These are phyloP conservation scores for Stipa capillata DNA, from an alignment of 176 grass and related monocot species.

Conservation along the genomic window DNA sequence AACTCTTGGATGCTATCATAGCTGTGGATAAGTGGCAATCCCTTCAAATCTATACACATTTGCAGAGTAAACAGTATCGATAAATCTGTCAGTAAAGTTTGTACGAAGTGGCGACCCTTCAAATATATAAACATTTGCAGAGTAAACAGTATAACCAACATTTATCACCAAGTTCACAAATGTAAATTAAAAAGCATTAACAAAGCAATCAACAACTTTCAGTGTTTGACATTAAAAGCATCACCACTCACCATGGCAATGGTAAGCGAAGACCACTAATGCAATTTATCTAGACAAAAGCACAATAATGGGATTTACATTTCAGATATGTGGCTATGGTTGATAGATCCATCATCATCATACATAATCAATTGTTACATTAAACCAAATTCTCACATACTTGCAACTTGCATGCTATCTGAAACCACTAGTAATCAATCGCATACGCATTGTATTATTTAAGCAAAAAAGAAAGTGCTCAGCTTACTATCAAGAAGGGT, in stretches of 20 bases:
- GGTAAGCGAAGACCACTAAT: neutral
- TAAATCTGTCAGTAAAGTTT: neutral
- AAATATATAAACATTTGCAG: constrained; percentile 1
- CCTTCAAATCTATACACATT: constrained; percentile 61
- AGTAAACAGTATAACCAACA: neutral
- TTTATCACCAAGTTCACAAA: neutral
- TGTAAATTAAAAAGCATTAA: neutral
- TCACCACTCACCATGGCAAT: neutral
- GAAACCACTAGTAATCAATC: neutral
- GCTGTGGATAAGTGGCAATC: constrained; percentile 74
- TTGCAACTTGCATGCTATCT: neutral
- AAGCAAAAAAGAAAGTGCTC: neutral
- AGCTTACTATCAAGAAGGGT: constrained; percentile 80
- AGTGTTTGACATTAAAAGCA: constrained; percentile 9
- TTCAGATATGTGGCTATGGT: neutral
- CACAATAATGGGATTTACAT: neutral
- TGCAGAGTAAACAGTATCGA: neutral
- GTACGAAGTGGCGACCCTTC: neutral
- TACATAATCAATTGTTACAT: neutral
- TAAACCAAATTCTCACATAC: neutral
- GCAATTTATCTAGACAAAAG: neutral
- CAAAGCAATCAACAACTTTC: neutral
- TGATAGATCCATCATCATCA: neutral
- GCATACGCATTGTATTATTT: neutral
- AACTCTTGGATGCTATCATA: constrained; percentile 96